Conservation (phyloP, 2,329 filamentous ascomycete genomes). For the Xylaria sp. region DNA sequence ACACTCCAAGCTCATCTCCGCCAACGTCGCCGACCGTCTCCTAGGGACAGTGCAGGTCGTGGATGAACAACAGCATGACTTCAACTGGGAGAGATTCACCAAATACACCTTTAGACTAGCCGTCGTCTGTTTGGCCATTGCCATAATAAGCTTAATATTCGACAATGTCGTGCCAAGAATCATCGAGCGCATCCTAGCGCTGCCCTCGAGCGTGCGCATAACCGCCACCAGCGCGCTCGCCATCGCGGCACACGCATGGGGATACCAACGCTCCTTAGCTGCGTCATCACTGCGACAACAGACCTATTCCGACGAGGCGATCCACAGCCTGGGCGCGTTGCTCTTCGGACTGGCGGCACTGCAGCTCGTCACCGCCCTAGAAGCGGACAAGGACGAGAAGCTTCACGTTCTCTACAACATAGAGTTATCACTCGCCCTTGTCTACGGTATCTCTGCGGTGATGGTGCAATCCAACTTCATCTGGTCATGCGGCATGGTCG, state of each 20-base stretch:
- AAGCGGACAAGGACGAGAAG: conserved; percentile 2
- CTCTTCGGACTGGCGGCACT: conserved; percentile 31
- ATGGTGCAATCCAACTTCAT: conserved; percentile 35
- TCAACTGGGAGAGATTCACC: conserved; percentile 36
- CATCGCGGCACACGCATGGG: conserved; percentile 22
- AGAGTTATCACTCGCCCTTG: conserved; percentile 25
- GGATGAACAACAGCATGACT: conserved; percentile 19
- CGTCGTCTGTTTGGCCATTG: conserved; percentile 31
- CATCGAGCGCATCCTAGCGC: conserved; percentile 22
- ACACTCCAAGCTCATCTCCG: conserved; percentile 20
- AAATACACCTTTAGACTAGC: conserved; percentile 38
- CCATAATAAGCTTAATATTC: conserved; percentile 17
- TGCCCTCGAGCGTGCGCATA: conserved; percentile 21
- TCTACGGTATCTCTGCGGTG: conserved; percentile 28
- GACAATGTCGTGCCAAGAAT: conserved; percentile 11
- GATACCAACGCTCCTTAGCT: conserved; percentile 22
- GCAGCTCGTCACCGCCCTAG: conserved; percentile 18
- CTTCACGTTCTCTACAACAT: conserved; percentile 7
- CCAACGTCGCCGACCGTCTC: conserved; percentile 24
- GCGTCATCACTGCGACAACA: conserved; percentile 10
- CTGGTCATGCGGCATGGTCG: conserved; percentile 34
- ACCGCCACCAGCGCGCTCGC: conserved; percentile 15
- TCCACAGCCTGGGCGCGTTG: conserved; percentile 34
- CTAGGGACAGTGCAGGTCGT: conserved; percentile 30
- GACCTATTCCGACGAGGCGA: conserved; percentile 33